phyloP scores from a whole-genome alignment of 768 basidiomycete species.

The Pulveroboletus sp. region DNA sequence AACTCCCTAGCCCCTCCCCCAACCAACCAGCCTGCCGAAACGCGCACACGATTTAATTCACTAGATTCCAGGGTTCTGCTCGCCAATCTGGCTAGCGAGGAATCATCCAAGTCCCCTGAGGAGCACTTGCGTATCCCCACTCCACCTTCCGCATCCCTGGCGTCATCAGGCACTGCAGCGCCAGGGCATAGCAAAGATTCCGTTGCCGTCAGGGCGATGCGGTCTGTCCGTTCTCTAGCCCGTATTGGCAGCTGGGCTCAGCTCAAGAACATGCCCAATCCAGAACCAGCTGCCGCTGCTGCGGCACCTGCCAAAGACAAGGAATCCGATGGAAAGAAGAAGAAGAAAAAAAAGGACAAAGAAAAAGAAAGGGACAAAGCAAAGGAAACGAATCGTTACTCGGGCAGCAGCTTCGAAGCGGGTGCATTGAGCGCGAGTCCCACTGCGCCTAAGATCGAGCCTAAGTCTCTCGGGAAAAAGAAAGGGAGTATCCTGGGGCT shows the following conservation, averaged over 20 bases:
- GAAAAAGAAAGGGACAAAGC: constrained; percentile 32
- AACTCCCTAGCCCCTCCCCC: constrained; percentile 43
- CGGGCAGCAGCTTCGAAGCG: constrained; percentile 64
- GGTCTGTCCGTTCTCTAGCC: constrained; percentile 68
- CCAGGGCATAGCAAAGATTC: constrained; percentile 43
- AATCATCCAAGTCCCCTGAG: constrained; percentile 9
- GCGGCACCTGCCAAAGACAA: constrained; percentile 28
- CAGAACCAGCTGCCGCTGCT: constrained; percentile 21
- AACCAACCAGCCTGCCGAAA: constrained; percentile 24
- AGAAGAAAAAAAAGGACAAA: constrained; percentile 37
- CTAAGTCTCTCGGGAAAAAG: constrained; percentile 45
- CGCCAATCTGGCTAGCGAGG: constrained; percentile 15
- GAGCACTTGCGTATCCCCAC: constrained; percentile 17
- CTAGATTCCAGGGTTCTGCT: constrained; percentile 45
- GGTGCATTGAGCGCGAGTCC: constrained; percentile 47
- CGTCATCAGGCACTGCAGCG: constrained; percentile 30
- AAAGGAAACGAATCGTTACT: constrained; percentile 39
- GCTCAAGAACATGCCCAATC: constrained; percentile 38
- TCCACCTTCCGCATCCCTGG: constrained; percentile 31
- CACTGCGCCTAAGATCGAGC: constrained; percentile 17
- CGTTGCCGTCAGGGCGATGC: constrained; percentile 75
- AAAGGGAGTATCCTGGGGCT: constrained; percentile 59
- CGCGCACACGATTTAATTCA: constrained; percentile 59
- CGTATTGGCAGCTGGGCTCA: constrained; percentile 71
- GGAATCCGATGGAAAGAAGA: constrained; percentile 31